Conservation (phyloP, 345 rosid species). For the Populus alba region DNA sequence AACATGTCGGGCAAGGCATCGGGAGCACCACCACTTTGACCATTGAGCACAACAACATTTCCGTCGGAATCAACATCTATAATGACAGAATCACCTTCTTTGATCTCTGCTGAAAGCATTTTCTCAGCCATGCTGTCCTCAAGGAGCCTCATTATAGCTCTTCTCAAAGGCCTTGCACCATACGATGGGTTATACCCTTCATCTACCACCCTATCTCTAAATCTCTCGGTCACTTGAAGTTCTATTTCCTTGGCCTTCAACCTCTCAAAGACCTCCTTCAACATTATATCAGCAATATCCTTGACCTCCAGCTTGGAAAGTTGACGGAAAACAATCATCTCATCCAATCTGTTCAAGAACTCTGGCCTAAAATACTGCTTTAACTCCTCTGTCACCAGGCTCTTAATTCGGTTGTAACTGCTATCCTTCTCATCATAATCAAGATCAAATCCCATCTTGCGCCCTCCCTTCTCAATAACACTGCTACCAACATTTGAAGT, state of each 20-base stretch:
- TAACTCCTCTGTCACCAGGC: conserved; percentile 87
- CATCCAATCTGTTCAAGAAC: conserved; percentile 92
- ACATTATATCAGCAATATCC: conserved; percentile 92
- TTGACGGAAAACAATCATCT: conserved; percentile 94
- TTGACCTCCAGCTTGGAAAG: conserved; percentile 87
- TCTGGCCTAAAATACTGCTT: conserved; percentile 93
- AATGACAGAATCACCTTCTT: conserved; percentile 87
- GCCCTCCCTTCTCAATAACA: conserved; percentile 91
- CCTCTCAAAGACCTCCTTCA: conserved; percentile 78
- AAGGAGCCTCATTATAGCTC: conserved; percentile 91
- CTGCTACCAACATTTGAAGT: conserved; percentile 97
- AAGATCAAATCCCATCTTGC: conserved; percentile 84
- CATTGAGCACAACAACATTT: conserved; percentile 75
- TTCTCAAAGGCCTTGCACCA: conserved; percentile 93
- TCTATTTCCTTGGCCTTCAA: conserved; percentile 73
- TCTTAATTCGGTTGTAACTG: conserved; percentile 87
- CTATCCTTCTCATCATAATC: conserved; percentile 90
- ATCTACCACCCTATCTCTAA: conserved; percentile 82
- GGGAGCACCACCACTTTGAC: conserved; percentile 56
- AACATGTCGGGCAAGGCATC: conserved; percentile 55
- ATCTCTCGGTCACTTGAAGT: conserved; percentile 93
- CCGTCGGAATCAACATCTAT: conserved; percentile 86
- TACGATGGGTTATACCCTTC: conserved; percentile 97
- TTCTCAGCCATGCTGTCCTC: conserved; percentile 99
- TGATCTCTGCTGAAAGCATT: conserved; percentile 91